Conservation (phyloP, 2,329 filamentous ascomycete species). For the Didymella keratinophila region DNA sequence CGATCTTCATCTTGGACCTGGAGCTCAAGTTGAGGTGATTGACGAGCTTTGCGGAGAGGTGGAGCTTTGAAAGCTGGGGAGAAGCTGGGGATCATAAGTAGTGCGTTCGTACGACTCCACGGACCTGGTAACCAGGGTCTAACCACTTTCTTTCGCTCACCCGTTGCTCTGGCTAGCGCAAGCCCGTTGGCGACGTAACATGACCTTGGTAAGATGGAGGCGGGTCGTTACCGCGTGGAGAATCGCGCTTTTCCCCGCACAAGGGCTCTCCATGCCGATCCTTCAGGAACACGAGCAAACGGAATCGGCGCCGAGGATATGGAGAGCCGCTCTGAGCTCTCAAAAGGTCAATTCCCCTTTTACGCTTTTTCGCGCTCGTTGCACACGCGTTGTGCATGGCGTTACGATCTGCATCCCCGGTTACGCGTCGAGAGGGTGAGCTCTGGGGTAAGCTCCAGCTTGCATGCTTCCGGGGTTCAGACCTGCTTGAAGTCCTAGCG, state of each 20-base stretch:
- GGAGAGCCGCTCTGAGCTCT: constrained; percentile 5
- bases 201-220: constrained; percentile 18
- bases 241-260: constrained; percentile 39
- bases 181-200: constrained; percentile 24
- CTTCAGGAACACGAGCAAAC: constrained; percentile 39
- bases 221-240: constrained; percentile 27
- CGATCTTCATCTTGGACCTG: constrained; percentile 35
- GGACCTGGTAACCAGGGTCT: constrained; percentile 32
- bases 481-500: constrained; percentile 18
- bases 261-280: constrained; percentile 29
- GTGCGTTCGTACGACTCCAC: constrained; percentile 26
- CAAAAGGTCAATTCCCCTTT: constrained; percentile 3
- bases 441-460: constrained; percentile 10
- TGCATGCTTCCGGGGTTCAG: constrained; percentile 12
- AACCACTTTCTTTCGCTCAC: constrained; percentile 20
- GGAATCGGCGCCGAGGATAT: constrained; percentile 21
- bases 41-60: constrained; percentile 20
- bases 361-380: background rate
- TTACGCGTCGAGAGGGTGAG: constrained; percentile 7
- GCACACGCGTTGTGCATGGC: background rate
- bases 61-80: constrained; percentile 23
- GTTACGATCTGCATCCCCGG: constrained; percentile 1
- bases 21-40: constrained; percentile 24
- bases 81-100: constrained; percentile 23
- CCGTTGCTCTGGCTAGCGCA: constrained; percentile 16